Base-by-base conservation (phyloP, 768 basidiomycete species). In the Hysterangium stoloniferum region DNA sequence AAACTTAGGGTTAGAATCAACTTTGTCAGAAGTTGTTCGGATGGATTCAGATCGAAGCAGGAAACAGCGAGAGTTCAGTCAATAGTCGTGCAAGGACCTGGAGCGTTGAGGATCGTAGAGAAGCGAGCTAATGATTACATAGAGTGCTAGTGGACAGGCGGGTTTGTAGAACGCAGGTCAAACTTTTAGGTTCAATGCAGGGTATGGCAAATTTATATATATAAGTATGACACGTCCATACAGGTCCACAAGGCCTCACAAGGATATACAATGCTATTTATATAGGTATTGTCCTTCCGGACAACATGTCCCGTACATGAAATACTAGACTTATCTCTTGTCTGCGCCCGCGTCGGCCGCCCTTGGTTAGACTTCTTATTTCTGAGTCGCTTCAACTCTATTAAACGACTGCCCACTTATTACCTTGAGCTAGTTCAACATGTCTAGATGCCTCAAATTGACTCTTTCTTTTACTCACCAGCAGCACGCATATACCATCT, bases 401-500 rank as follows among this genome's bases (percentile, higher is more conserved):
- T 95, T 62, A 98, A 67, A 29, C 95, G 80, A 56, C 97, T 5
- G 95, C 95, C 33, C 94, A 82, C 66, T 91, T 93, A 69, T 97
- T 95, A 15, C 90, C 88, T 78, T 96, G 95, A 4, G 91, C 94
- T 96, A 58, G 2, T 40, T 34, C 42, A 37, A 48, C 12, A 9
- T 38, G 27, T 45, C 41, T 19, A 50, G 45, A 8, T 33, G 20
- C 25, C 45, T 34, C 1, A n/a, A n/a, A n/a, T n/a, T n/a, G n/a
- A n/a, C n/a, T n/a, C n/a, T n/a, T n/a, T n/a, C n/a, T n/a, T n/a
- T n/a, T n/a, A 71, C 86, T 42, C 60, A 97, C 95, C 94, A 58
- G 96, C 96, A 29, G 95, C 94, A 35, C 95, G 80, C 90, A 96
- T 95, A 66, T 99, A 99, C 93, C 95, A 98, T 58, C 87, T 78